Percentiles rank a stretch among this genome's conserved stretches.
phyloP scores from a whole-genome alignment of 352 stramenopile species.

The Phytophthora idaei region DNA sequence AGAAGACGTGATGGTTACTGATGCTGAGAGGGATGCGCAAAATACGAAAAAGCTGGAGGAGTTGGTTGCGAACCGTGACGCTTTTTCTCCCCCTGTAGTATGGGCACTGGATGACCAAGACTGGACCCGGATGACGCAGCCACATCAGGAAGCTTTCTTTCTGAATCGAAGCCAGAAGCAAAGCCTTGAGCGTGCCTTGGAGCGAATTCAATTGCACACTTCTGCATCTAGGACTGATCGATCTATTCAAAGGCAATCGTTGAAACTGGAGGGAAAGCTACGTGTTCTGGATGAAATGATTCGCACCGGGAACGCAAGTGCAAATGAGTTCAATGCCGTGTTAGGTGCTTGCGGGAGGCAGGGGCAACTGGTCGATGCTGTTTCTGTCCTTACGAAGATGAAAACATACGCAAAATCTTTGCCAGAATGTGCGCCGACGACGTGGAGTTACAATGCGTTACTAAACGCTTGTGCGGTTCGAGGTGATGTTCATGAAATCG shows the following conservation, averaged over 20 bases:
- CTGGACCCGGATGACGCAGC: conserved; percentile 24
- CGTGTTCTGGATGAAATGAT: conserved; percentile 49
- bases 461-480: conserved; percentile 49
- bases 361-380: conserved; percentile 33
- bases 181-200: conserved; percentile 29
- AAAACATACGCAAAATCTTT: conserved; percentile 24
- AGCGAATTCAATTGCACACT: conserved; percentile 15
- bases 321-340: conserved; percentile 44
- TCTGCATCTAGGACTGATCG: not conserved
- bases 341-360: conserved; percentile 44
- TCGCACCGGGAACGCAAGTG: conserved; percentile 10
- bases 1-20: not conserved
- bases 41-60: conserved; percentile 15
- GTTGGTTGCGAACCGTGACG: conserved; percentile 28
- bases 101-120: conserved; percentile 30
- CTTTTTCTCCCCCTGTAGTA: conserved; percentile 23
- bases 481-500: conserved; percentile 36
- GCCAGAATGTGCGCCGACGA: conserved; percentile 28
- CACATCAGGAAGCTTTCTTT: conserved; percentile 24
- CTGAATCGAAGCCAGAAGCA: conserved; percentile 24
- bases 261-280: conserved; percentile 38
- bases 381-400: conserved; percentile 46
- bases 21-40: conserved; percentile 5
- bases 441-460: conserved; percentile 51
- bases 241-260: conserved; percentile 26